Base-by-base conservation (phyloP, 1,284 basidiomycete genomes). In the Irpex sp. region DNA sequence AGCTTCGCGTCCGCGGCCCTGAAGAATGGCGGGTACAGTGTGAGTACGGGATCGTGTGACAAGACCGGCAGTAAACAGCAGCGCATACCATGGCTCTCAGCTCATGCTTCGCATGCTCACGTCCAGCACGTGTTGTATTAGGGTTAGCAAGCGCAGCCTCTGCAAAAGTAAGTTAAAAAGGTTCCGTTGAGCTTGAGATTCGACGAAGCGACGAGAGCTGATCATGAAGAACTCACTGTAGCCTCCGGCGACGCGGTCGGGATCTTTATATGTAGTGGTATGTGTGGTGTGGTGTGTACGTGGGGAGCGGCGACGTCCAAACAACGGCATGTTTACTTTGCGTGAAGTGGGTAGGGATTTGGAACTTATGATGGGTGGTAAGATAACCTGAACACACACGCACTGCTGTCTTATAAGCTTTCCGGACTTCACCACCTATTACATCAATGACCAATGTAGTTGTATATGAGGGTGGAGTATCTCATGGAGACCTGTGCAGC, bases 81-180 rank as follows among this genome's bases (percentile, higher is more conserved):
- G 23, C 16, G 42, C 48, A 51, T 59, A 82, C 81, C 80, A 80
- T 83, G 33, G 64, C 57, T 51, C 69, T 71, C n/a, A 81, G 74
- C 65, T 82, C 77, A 39, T 71, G 72, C 67, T 81, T 79, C 5
- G 80, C 80, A 63, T 78, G 75, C 64, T 74, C 75, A n/a, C 80
- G 73, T 4, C 79, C 78, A 10, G 68, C 52, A 7, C 66, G 71
- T 4, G 79, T 80, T 9, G 80, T 82, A 59, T 80, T 79, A 2
- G 82, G 81, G 67, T 82, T 83, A 36, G 78, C 60, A 7, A 83
- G 71, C 5, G 82, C 78, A 47, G 79, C 78, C 70, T 77, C 80
- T 82, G 66, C 58, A 60, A 47, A 45, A 58, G 39, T 56, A 33
- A 47, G 19, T n/a, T n/a, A n/a, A n/a, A n/a, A 60, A 23, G 6